phyloP scores from a whole-genome alignment of 2,329 filamentous ascomycete species.

The Apiospora hydei region DNA sequence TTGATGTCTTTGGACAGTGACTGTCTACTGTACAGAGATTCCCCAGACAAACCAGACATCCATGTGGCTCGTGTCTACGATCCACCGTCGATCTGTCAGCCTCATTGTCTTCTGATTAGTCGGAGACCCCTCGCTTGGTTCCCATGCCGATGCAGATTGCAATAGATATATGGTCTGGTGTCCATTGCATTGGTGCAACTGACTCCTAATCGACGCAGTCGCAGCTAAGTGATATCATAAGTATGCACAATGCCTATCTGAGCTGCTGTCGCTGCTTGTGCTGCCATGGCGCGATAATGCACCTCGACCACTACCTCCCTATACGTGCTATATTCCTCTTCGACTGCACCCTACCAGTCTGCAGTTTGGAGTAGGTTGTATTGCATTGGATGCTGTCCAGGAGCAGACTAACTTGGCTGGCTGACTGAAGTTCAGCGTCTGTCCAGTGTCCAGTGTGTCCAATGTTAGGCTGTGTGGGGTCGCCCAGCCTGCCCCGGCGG shows the following conservation, averaged over 20 bases:
- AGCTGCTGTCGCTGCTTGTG: not conserved
- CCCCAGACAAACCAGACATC: not conserved
- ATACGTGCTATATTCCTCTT: not conserved
- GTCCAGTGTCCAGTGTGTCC: no score
- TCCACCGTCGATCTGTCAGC: conserved; percentile 19
- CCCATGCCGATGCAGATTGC: not conserved
- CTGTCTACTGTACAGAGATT: not conserved
- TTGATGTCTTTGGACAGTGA: not conserved
- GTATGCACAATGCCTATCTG: not conserved
- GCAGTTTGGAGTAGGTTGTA: conserved; percentile 7
- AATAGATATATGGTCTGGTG: not conserved
- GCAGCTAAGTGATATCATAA: not conserved
- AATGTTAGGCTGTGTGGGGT: conserved; percentile 12
- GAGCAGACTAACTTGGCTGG: not conserved
- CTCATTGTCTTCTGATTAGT: conserved; percentile 21
- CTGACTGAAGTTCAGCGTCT: no score
- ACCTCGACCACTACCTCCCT: not conserved
- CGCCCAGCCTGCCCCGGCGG: conserved; percentile 22
- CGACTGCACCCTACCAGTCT: not conserved
- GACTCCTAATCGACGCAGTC: not conserved
- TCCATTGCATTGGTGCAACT: not conserved
- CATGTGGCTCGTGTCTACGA: conserved; percentile 17
- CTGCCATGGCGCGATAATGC: not conserved
- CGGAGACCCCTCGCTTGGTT: conserved; percentile 5
- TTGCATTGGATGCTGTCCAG: not conserved